Evolutionary conservation across 2,329 filamentous ascomycete species (phyloP).

Genomic region (Fusarium sp.): DNA sequence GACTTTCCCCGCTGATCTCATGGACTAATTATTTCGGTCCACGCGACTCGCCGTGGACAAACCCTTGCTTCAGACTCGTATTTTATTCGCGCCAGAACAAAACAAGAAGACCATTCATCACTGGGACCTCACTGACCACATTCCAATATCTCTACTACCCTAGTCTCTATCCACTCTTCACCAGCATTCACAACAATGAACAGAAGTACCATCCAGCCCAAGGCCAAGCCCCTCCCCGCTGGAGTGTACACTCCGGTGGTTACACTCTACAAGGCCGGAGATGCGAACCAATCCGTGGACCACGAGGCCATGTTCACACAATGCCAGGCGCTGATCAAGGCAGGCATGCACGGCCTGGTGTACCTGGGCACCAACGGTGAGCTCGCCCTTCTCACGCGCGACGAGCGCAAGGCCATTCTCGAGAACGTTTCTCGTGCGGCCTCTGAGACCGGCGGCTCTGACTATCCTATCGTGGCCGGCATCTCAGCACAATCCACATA

Average conservation of each 20-base stretch:
- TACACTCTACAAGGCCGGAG: conserved; percentile 57
- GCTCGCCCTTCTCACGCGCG: conserved; percentile 54
- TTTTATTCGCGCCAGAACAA: not conserved
- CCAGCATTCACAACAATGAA: conserved; percentile 38
- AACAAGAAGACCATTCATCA: not conserved
- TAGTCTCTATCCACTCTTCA: not conserved
- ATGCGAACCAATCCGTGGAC: conserved; percentile 55
- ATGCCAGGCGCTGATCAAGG: conserved; percentile 54
- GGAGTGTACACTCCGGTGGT: conserved; percentile 62
- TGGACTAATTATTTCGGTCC: not conserved
- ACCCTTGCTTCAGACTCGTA: not conserved
- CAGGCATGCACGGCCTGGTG: conserved; percentile 60
- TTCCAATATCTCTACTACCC: not conserved
- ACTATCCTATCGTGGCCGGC: conserved; percentile 59
- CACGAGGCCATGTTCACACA: conserved; percentile 58
- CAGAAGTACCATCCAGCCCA: conserved; percentile 48
- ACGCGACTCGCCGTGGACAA: not conserved
- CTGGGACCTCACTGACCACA: not conserved
- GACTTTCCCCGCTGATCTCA: not conserved
- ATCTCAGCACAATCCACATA: conserved; percentile 64
- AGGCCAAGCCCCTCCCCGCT: conserved; percentile 53
- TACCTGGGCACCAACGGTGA: conserved; percentile 62
- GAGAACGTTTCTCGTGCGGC: conserved; percentile 53
- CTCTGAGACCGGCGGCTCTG: conserved; percentile 47
- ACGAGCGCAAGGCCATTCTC: conserved; percentile 57